A percentile compares a stretch with the other conserved stretches of the same genome.
Conservation (phyloP, 371 early-diverging fungal genomes). For the Syncephalastrum contaminatum region DNA sequence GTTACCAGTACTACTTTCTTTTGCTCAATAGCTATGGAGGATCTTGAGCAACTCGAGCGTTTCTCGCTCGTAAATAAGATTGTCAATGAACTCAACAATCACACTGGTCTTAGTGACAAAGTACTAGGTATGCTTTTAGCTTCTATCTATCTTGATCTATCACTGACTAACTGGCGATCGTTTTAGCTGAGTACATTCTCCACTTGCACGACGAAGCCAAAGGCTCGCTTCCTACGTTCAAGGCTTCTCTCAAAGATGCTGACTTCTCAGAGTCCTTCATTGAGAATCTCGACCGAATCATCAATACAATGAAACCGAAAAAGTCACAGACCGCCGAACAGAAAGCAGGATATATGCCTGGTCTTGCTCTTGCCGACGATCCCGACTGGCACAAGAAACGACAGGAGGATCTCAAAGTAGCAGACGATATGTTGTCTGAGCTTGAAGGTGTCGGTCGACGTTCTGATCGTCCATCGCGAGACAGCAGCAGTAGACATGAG, state of each 20-base stretch:
- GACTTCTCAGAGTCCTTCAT: constrained; percentile 87
- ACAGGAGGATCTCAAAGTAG: constrained; percentile 43
- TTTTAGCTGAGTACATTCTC: constrained; percentile 76
- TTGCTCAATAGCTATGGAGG: constrained; percentile 42
- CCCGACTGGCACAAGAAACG: constrained; percentile 46
- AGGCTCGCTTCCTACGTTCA: constrained; percentile 65
- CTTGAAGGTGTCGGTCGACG: constrained; percentile 49
- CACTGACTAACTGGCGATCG: constrained; percentile 7
- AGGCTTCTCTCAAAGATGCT: constrained; percentile 67
- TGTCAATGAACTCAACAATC: constrained; percentile 88
- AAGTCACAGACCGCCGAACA: constrained; percentile 35
- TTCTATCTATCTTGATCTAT: background rate
- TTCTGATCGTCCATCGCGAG: constrained; percentile 17
- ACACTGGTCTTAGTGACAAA: constrained; percentile 90
- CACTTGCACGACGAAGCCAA: constrained; percentile 69
- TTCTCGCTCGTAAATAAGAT: constrained; percentile 91
- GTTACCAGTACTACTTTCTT: too few species aligned
- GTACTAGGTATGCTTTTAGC: constrained; percentile 50
- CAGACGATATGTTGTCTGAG: constrained; percentile 57
- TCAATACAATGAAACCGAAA: constrained; percentile 82
- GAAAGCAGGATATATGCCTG: constrained; percentile 74
- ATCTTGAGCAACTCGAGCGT: constrained; percentile 82
- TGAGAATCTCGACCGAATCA: constrained; percentile 85
- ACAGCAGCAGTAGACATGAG: constrained; percentile 24
- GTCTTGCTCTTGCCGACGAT: constrained; percentile 75